Evolutionary conservation across 257 asterid genomes (phyloP), one percentile per base, ranked within the genome.

Genomic region (Scutellaria minor): DNA sequence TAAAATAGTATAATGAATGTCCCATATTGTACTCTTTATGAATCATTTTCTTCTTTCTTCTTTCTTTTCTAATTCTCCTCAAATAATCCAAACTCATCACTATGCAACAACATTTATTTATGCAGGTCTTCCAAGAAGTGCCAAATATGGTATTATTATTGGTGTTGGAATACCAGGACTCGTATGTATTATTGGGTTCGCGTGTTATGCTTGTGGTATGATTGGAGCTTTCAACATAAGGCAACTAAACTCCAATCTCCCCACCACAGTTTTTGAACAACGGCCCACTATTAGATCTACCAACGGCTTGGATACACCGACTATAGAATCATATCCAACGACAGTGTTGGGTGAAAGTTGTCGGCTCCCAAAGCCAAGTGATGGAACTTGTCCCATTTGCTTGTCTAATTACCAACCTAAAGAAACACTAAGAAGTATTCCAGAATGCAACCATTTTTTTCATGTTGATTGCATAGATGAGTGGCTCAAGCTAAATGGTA

Each of bases 401-500:
- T 67, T 93, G 12, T 71, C 86, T 0, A 97, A 91, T 35, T 93
- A 89, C 66, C 72, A 84, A 55, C 82, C 98, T 0, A 88, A 85
- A 66, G 97, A 93, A 73, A 86, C 79, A 0, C 35, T 91, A 10
- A 84, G 92, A 35, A 86, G 85, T 24, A 81, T 93, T 42, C 98
- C 98, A 0, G 94, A 85, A 9, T 93, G 98, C 84, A 82, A 85
- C 63, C 98, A 93, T 71, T 89, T 80, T 73, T 93, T 84, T 69
- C 98, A 93, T 46, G 88, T 74, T 0, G 75, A 77, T 11, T 93
- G 98, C 70, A 76, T 93, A 0, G 97, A 91, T 57, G 96, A 91
- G 75, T 93, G 98, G 98, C 95, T 93, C 15, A 86, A 77, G 81
- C 84, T 85, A 73, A 93, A 93, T 7, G 95, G 91, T 2, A 83